Percentiles rank a stretch among this genome's conserved stretches.
phyloP scores from a whole-genome alignment of 257 asterid species.

The Nicotiana tabacum region DNA sequence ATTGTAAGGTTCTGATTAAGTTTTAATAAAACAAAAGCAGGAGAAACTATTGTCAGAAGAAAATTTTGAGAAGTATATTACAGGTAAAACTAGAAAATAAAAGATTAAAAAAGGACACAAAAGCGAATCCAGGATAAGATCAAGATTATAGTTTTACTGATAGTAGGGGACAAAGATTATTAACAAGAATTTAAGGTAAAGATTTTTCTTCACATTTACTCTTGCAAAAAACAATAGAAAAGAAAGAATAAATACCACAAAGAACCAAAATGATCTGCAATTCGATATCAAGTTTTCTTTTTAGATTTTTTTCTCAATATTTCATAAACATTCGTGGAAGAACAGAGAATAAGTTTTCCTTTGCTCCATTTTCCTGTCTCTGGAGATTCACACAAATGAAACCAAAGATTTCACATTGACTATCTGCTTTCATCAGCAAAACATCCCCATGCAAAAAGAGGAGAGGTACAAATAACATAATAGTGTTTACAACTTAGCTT shows the following conservation, averaged over 20 bases:
- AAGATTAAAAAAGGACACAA: not conserved
- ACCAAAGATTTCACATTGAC: not conserved
- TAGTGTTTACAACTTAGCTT: not conserved
- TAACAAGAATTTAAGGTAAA: not conserved
- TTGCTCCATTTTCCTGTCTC: not conserved
- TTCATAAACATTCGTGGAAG: not conserved
- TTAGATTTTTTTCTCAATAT: not conserved
- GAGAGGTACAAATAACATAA: not conserved
- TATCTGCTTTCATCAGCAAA: not conserved
- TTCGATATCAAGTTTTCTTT: not conserved
- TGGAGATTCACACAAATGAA: not conserved
- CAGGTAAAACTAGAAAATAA: not conserved
- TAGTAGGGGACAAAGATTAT: not conserved
- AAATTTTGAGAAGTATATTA: not conserved
- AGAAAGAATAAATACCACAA: not conserved
- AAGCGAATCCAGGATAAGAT: not conserved
- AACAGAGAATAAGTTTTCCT: not conserved
- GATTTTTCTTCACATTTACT: not conserved
- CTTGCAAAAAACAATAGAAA: not conserved
- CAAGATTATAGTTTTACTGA: not conserved
- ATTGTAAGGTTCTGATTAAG: slow-evolving; percentile 14
- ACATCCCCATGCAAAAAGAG: not conserved
- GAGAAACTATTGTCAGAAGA: not conserved
- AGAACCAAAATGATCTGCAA: not conserved
- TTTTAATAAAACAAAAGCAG: not conserved